Conservation (phyloP, 208 protist genomes). For the Crithidia thermophila region DNA sequence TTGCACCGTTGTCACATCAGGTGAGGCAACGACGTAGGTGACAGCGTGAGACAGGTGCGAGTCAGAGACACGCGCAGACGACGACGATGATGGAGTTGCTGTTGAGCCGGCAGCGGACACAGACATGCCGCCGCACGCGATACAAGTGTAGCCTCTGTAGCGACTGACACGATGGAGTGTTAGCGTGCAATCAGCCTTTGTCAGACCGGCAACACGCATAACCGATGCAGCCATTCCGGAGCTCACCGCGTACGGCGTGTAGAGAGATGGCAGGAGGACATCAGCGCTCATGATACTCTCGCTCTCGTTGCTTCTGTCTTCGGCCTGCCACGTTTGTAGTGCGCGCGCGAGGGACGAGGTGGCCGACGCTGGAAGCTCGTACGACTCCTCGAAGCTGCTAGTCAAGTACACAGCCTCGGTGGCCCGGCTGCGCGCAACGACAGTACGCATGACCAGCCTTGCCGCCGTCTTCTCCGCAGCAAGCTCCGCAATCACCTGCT, state of each 20-base stretch:
- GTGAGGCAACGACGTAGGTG: constrained; percentile 40
- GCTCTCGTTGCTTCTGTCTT: not conserved
- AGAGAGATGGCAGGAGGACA: constrained; percentile 16
- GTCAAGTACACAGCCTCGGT: constrained; percentile 10
- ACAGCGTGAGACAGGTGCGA: too few relatives aligned
- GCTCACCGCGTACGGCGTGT: constrained; percentile 31
- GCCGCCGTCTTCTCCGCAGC: not conserved
- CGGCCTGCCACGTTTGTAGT: constrained; percentile 14
- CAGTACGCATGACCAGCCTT: constrained; percentile 8
- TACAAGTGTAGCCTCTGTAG: constrained; percentile 21
- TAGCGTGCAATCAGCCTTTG: constrained; percentile 14
- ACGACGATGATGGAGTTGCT: not conserved
- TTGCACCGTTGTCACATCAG: constrained; percentile 36
- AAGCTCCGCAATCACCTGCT: constrained; percentile 16
- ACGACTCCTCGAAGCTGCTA: constrained; percentile 21
- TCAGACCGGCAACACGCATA: not conserved
- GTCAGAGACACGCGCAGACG: too few relatives aligned
- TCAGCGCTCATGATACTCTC: not conserved
- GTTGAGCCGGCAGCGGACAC: not conserved
- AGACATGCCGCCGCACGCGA: constrained; percentile 13
- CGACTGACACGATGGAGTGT: constrained; percentile 20
- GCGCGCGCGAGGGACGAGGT: not conserved
- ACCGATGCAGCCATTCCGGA: not conserved
- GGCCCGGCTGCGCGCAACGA: constrained; percentile 21
- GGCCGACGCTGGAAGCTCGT: constrained; percentile 18